phyloP scores from a whole-genome alignment of 768 basidiomycete species.

The Xerocomellus amylosporus region DNA sequence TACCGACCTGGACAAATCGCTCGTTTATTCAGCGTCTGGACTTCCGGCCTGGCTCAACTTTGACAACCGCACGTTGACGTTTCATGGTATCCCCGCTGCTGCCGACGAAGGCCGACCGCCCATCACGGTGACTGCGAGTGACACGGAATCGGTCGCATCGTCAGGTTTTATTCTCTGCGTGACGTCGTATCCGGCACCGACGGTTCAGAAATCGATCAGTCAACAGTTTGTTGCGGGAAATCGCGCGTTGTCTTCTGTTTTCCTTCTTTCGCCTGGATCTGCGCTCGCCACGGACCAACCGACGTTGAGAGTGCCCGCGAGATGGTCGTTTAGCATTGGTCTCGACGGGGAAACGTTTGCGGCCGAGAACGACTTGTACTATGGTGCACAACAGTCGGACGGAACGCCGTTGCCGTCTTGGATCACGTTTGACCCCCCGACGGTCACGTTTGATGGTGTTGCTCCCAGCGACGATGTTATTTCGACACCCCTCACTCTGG shows the following conservation, averaged over 20 bases:
- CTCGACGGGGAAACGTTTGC: constrained; percentile 64
- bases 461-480: constrained; percentile 50
- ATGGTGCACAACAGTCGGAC: constrained; percentile 60
- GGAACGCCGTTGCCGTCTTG: constrained; percentile 73
- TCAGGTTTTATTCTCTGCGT: constrained; percentile 58
- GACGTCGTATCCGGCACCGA: constrained; percentile 51
- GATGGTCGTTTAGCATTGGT: constrained; percentile 91
- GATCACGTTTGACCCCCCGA: constrained; percentile 65
- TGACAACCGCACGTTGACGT: constrained; percentile 53
- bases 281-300: constrained; percentile 51
- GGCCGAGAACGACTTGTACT: constrained; percentile 49
- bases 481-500: constrained; percentile 41
- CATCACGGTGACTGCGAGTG: constrained; percentile 64
- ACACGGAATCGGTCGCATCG: constrained; percentile 48
- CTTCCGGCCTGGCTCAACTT: constrained; percentile 81
- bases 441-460: constrained; percentile 76
- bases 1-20: constrained; percentile 40
- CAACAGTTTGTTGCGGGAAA: constrained; percentile 61
- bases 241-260: constrained; percentile 74
- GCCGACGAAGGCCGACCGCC: constrained; percentile 60
- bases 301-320: constrained; percentile 67
- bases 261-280: constrained; percentile 57
- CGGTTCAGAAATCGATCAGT: constrained; percentile 48
- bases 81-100: constrained; percentile 65
- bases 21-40: constrained; percentile 50